Percentiles rank a stretch among this genome's conserved stretches.
Evolutionary conservation across 768 basidiomycete genomes (phyloP).

Genomic region (Leccinum incarnatum): DNA sequence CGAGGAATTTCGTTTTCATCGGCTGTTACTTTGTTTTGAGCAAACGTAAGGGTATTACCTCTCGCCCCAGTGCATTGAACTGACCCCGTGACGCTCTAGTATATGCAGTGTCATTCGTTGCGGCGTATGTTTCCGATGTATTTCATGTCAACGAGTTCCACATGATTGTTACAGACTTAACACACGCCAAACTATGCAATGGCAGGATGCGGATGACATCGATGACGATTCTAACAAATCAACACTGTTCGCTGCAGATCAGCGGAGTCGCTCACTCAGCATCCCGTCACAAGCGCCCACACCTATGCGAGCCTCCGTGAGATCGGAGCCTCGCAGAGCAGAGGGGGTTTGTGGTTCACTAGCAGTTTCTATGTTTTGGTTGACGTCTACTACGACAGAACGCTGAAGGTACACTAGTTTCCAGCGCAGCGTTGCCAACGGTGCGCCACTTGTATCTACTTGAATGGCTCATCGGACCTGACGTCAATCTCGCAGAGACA

Average conservation of each 20-base stretch:
- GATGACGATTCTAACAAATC: slow-evolving; percentile 22
- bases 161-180: slow-evolving; percentile 46
- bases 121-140: slow-evolving; percentile 44
- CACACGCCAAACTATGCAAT: slow-evolving; percentile 52
- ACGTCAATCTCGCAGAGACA: neutral
- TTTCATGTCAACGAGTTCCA: neutral
- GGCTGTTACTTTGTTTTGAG: slow-evolving; percentile 62
- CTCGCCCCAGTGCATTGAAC: neutral
- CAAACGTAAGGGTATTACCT: slow-evolving; percentile 47
- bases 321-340: neutral
- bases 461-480: neutral
- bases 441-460: neutral
- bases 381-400: slow-evolving; percentile 6
- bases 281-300: slow-evolving; percentile 6
- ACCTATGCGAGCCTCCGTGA: neutral
- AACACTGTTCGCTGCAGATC: neutral
- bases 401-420: neutral
- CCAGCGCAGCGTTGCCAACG: slow-evolving; percentile 2
- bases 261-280: neutral
- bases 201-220: slow-evolving; percentile 50
- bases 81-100: slow-evolving; percentile 34
- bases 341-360: slow-evolving; percentile 10
- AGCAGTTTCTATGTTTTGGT: neutral
- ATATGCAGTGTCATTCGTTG: slow-evolving; percentile 61
- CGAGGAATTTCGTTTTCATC: slow-evolving; percentile 56